phyloP scores from a whole-genome alignment of 768 basidiomycete genomes.

The Kwoniella bestiolae region DNA sequence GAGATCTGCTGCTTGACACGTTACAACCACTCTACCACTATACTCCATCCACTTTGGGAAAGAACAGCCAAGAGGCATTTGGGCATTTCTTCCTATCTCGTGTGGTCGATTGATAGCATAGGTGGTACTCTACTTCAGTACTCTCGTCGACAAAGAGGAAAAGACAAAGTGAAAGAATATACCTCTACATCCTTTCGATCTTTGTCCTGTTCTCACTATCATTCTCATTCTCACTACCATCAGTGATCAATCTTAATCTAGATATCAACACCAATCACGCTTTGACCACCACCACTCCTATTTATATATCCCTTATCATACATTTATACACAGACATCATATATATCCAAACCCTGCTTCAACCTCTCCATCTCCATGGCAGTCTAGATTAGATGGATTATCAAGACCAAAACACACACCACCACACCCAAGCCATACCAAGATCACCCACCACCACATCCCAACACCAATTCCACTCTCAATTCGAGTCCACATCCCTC shows the following conservation, averaged over 20 bases:
- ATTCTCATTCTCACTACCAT: no score
- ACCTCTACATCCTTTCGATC: background rate
- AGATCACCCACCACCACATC: background rate
- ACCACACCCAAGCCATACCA: background rate
- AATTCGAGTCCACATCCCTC: background rate
- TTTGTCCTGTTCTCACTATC: no score
- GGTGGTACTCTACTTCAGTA: no score
- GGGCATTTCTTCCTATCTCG: background rate
- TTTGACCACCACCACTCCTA: background rate
- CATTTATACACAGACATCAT: background rate
- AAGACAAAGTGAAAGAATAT: no score
- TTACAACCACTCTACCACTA: background rate
- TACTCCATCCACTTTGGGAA: background rate
- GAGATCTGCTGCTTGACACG: background rate
- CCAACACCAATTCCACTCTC: background rate
- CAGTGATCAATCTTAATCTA: no score
- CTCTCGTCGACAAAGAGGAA: background rate
- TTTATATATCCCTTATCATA: background rate
- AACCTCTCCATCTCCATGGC: background rate
- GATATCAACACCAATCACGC: background rate
- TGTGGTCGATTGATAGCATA: no score
- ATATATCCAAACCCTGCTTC: background rate
- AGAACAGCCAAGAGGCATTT: background rate
- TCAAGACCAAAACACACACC: background rate
- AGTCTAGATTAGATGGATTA: slow-evolving; percentile 9